Base-by-base conservation (phyloP, 805 yeast species). In the Maudiozyma pseudohumilis region DNA sequence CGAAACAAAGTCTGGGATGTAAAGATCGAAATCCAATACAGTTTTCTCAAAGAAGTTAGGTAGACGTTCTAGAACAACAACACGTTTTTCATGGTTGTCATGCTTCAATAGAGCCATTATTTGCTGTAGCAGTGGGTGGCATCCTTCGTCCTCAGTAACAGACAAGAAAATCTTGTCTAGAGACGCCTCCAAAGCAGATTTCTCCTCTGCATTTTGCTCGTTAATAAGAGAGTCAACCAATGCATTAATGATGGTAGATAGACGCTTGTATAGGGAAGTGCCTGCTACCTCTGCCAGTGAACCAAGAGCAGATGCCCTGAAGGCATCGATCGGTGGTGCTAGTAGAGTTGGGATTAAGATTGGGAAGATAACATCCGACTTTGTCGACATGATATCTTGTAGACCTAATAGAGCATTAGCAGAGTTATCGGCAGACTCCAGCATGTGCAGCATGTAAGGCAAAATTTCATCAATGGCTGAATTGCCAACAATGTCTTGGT, bases 201-300 rank as follows among this genome's bases (percentile, higher is more conserved):
- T 59, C 7, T 63, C 64, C 15, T 58, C 63, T 25, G 62, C 66
- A 12, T 69, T 56, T 4, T 65, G 64, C 5, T 40, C 41, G 3
- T 52, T 40, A 5, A 65, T 64, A 21, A 79, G 52, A 15, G 85
- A 75, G 40, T 73, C 74, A 17, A 88, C 77, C 36, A 92, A 65
- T 0, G 88, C 69, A 50, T 79, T 80, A 40, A 89, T 75, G 42
- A 92, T 83, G 4, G 75, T 62, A 0, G 86, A 69, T 42, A 89
- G 68, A 46, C 89, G 75, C 49, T 70, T 75, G 67, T 78, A 77
- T 46, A 87, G 64, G 0, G 95, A 84, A 26, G 75, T 60, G 19
- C 96, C 96, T 18, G 96, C 95, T 34, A 85, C 96, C 36, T 83
- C 77, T 1, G 95, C 94, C 56, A 88, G 70, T 0, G 94, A 76